Percentiles rank a stretch among this genome's conserved stretches.
These are phyloP conservation scores for Cucurbita argyrosperma DNA, from an alignment of 306 rosid species.

Conservation along the genomic window DNA sequence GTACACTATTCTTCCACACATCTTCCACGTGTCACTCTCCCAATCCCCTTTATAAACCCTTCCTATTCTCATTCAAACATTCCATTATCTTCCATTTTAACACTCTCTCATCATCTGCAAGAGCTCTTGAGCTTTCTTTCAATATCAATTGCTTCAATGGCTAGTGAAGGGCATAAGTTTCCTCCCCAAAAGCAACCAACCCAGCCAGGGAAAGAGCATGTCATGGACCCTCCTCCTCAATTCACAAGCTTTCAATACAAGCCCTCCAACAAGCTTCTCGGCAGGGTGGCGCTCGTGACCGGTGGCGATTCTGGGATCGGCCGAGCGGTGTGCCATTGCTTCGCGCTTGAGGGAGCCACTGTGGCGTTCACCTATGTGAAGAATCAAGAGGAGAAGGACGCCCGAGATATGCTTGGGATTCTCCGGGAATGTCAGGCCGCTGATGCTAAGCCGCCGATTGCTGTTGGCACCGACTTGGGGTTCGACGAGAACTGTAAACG, in stretches of 20 bases:
- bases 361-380: conserved; percentile 48
- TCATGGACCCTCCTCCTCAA: conserved; percentile 41
- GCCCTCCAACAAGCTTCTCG: conserved; percentile 42
- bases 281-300: conserved; percentile 56
- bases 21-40: neutral
- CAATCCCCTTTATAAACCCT: neutral
- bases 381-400: conserved; percentile 39
- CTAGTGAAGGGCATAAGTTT: conserved; percentile 17
- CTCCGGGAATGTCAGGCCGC: conserved; percentile 16
- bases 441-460: conserved; percentile 37
- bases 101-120: neutral
- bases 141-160: conserved; percentile 7
- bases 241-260: conserved; percentile 16
- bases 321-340: conserved; percentile 27
- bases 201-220: conserved; percentile 43
- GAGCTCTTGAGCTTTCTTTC: neutral
- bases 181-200: conserved; percentile 38
- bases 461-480: conserved; percentile 30
- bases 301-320: conserved; percentile 62
- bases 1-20: neutral
- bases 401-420: conserved; percentile 24
- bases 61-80: neutral
- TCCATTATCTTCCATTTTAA: neutral
- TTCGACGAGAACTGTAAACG: conserved; percentile 33
- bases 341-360: conserved; percentile 38